Conservation (phyloP, 441 rosid species). For the Francoa sonchifolia region DNA sequence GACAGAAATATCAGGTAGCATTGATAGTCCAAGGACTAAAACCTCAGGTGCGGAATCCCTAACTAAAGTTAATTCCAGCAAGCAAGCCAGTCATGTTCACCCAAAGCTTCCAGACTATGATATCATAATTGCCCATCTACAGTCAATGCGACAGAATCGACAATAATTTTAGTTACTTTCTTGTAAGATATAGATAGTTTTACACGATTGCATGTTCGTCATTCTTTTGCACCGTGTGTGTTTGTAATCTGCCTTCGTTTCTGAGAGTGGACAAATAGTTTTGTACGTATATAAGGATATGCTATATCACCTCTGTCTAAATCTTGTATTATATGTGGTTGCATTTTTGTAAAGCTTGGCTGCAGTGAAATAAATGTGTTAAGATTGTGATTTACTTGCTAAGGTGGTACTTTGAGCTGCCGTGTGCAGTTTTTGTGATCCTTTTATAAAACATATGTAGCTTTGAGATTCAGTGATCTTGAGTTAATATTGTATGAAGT, state of each 20-base stretch:
- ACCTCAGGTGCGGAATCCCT: constrained; percentile 15
- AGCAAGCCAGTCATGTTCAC: constrained; percentile 66
- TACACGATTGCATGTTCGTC: neutral
- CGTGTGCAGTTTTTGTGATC: too few relatives aligned
- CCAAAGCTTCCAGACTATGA: constrained; percentile 92
- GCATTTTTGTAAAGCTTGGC: too few relatives aligned
- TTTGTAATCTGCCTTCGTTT: neutral
- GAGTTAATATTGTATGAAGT: too few relatives aligned
- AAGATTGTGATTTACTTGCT: too few relatives aligned
- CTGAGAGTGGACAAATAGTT: neutral
- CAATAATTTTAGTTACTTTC: constrained; percentile 18
- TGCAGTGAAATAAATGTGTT: too few relatives aligned
- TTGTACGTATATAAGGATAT: too few relatives aligned
- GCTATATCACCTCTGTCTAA: too few relatives aligned
- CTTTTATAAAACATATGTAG: too few relatives aligned
- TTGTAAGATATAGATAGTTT: neutral
- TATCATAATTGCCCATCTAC: constrained; percentile 35
- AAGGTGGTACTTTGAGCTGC: too few relatives aligned
- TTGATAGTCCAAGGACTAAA: constrained; percentile 13
- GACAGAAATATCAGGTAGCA: constrained; percentile 16
- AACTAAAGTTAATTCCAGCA: constrained; percentile 25
- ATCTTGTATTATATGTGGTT: too few relatives aligned
- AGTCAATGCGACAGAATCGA: constrained; percentile 40
- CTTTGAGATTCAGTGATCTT: too few relatives aligned
- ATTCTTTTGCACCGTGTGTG: constrained; percentile 7